phyloP scores from a whole-genome alignment of 1,284 basidiomycete genomes.

The Veloboletus limbatus region DNA sequence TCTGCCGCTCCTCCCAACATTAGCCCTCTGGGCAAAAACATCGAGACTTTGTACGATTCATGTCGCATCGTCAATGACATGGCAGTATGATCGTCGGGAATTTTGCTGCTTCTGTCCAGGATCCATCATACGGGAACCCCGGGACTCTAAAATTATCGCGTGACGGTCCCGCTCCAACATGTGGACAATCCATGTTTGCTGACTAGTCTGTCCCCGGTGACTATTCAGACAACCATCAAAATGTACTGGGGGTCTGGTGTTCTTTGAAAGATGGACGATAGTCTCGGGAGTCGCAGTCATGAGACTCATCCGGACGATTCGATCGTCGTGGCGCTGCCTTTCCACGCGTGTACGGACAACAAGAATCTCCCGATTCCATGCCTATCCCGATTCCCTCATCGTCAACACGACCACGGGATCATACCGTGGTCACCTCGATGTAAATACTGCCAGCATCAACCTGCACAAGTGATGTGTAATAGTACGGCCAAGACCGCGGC shows the following conservation, averaged over 20 bases:
- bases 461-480: constrained; percentile 3
- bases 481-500: neutral
- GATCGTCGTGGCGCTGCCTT: neutral
- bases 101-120: neutral
- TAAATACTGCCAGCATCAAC: neutral
- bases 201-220: neutral
- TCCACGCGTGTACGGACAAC: neutral
- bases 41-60: no score
- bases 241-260: neutral
- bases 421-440: constrained; percentile 7
- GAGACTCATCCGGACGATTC: neutral
- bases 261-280: neutral
- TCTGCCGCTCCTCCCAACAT: no score
- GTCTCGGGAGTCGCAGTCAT: constrained; percentile 1
- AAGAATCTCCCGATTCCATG: neutral
- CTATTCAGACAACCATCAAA: neutral
- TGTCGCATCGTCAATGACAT: no score
- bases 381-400: neutral
- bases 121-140: constrained; percentile 1
- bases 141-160: constrained; percentile 1
- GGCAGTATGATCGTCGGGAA: neutral
- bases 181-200: neutral
- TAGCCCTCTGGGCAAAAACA: no score
- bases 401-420: constrained; percentile 7
- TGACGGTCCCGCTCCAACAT: neutral